phyloP scores from a whole-genome alignment of 2,329 filamentous ascomycete genomes.

The Shiraia bambusicola region DNA sequence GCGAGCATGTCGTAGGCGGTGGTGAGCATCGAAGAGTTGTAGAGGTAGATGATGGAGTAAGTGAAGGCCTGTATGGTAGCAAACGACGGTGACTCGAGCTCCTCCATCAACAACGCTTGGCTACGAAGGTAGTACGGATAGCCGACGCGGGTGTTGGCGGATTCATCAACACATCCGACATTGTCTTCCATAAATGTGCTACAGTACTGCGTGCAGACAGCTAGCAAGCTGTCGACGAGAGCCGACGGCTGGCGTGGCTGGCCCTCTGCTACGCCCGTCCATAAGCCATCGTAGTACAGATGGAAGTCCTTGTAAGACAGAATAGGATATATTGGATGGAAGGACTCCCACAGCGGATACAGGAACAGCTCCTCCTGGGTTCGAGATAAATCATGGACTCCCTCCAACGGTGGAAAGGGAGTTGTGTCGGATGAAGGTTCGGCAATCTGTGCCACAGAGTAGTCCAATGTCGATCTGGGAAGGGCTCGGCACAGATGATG shows the following conservation, averaged over 20 bases:
- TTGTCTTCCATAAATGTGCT: conserved; percentile 6
- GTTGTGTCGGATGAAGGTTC: conserved; percentile 2
- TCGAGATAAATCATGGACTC: conserved; percentile 2
- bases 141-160: conserved; percentile 2
- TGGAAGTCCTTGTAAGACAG: conserved; percentile 7
- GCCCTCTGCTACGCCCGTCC: conserved; percentile 1
- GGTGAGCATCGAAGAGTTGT: conserved; percentile 4
- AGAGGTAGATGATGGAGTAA: conserved; percentile 5
- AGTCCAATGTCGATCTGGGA: conserved; percentile 2
- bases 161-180: neutral
- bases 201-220: conserved; percentile 6
- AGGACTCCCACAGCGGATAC: conserved; percentile 6
- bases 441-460: conserved; percentile 4
- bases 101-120: conserved; percentile 4
- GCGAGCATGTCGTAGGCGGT: conserved; percentile 4
- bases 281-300: conserved; percentile 3
- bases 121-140: conserved; percentile 6
- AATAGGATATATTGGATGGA: conserved; percentile 6
- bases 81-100: conserved; percentile 3
- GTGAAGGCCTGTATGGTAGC: conserved; percentile 3
- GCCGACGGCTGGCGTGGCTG: conserved; percentile 3
- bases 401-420: neutral
- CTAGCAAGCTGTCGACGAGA: conserved; percentile 4
- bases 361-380: conserved; percentile 6
- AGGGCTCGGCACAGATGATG: conserved; percentile 4